phyloP scores from a whole-genome alignment of 306 rosid genomes.

The Oemleria cerasiformis region DNA sequence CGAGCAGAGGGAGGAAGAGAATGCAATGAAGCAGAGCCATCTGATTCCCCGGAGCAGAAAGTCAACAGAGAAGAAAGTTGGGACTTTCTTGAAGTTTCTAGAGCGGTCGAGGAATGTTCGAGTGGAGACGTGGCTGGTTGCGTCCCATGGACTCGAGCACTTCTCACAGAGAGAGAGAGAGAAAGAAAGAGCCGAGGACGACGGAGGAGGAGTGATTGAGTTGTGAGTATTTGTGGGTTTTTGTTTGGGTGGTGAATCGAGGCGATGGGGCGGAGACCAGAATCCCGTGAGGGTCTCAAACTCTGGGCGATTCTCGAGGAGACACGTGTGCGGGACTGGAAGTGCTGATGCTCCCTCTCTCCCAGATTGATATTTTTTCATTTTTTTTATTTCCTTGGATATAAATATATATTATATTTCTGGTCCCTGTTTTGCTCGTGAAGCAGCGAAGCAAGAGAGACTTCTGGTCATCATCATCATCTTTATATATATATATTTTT shows the following conservation, averaged over 20 bases:
- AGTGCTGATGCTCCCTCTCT: slow-evolving; percentile 11
- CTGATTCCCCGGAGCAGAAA: slow-evolving; percentile 33
- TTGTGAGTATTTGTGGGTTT: background rate
- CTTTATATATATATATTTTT: too few relatives aligned
- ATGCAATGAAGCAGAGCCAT: slow-evolving; percentile 53
- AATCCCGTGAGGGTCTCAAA: slow-evolving; percentile 42
- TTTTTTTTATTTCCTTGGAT: background rate
- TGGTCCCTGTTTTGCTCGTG: background rate
- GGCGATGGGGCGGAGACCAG: slow-evolving; percentile 31
- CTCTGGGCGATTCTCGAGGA: slow-evolving; percentile 22
- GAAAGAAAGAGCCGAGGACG: background rate
- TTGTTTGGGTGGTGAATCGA: slow-evolving; percentile 7
- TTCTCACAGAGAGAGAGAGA: slow-evolving; percentile 13
- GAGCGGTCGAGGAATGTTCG: slow-evolving; percentile 32
- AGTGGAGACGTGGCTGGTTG: slow-evolving; percentile 23
- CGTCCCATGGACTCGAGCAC: slow-evolving; percentile 16
- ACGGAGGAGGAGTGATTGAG: slow-evolving; percentile 22
- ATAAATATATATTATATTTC: background rate
- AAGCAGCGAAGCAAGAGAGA: background rate
- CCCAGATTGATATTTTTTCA: too few relatives aligned
- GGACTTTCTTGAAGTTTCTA: slow-evolving; percentile 32
- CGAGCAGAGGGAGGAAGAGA: slow-evolving; percentile 35
- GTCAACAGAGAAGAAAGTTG: slow-evolving; percentile 38
- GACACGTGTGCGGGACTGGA: slow-evolving; percentile 33
- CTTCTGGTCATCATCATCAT: background rate